A percentile compares a stretch with the other conserved stretches of the same genome.
Evolutionary conservation across 2,329 filamentous ascomycete species (phyloP).

Genomic region (Lecanicillium sp.): DNA sequence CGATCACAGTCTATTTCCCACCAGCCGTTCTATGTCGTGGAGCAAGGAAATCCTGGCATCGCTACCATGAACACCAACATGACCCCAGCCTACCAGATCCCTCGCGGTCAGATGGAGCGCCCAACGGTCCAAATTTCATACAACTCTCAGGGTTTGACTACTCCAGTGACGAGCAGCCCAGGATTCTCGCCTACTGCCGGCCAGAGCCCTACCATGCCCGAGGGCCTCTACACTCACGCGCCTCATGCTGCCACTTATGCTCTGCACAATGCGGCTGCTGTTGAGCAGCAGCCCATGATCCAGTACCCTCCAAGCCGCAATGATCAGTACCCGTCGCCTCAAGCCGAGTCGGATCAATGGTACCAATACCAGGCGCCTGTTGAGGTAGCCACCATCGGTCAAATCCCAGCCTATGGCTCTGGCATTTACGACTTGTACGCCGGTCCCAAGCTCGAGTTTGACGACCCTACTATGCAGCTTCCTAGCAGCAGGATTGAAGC

Average conservation of each 20-base stretch:
- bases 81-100: constrained; percentile 43
- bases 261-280: constrained; percentile 38
- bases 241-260: constrained; percentile 40
- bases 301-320: constrained; percentile 33
- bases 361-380: constrained; percentile 51
- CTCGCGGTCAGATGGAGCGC: constrained; percentile 39
- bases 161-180: constrained; percentile 51
- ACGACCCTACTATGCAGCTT: constrained; percentile 50
- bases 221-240: constrained; percentile 50
- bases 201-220: constrained; percentile 44
- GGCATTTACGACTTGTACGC: constrained; percentile 46
- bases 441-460: constrained; percentile 47
- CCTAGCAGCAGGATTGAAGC: constrained; percentile 51
- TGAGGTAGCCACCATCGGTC: constrained; percentile 48
- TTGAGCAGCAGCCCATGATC: constrained; percentile 35
- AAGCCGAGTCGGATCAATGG: constrained; percentile 42
- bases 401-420: constrained; percentile 40
- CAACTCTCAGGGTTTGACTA: constrained; percentile 36
- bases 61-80: constrained; percentile 53
- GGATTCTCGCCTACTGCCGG: constrained; percentile 49
- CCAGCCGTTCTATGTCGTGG: constrained; percentile 49
- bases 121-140: constrained; percentile 44
- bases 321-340: constrained; percentile 29
- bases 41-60: constrained; percentile 54
- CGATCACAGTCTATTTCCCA: constrained; percentile 39